Base-by-base conservation (phyloP, 139 green algal genomes). In the Chlorella vulgaris region DNA sequence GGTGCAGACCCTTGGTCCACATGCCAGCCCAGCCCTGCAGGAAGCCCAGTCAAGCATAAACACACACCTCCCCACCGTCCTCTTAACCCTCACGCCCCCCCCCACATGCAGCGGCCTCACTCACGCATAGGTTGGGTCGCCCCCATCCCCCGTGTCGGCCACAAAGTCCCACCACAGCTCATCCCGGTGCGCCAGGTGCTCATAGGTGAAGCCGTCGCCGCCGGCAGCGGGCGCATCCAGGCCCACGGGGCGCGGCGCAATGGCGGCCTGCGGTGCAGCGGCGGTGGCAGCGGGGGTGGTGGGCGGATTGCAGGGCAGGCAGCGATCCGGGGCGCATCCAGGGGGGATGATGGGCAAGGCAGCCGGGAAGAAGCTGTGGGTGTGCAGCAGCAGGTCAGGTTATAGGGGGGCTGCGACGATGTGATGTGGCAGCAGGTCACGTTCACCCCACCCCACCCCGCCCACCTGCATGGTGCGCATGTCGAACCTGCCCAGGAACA, bases 401-500 rank as follows among this genome's bases (percentile, higher is more conserved):
- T n/a, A n/a, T n/a, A n/a, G n/a, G n/a, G n/a, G n/a, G n/a, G n/a
- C n/a, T n/a, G n/a, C n/a, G n/a, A n/a, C n/a, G n/a, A n/a, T n/a
- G n/a, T 58, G 47, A 24, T 58, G 55, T 5, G 18, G n/a, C 28
- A n/a, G 18, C 15, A 24, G 29, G 7, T 29, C n/a, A 4, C 47
- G 28, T 1, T 19, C 2, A 0, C 26, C 1, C 40, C 70, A 3
- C 35, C 35, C 53, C 24, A n/a, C 21, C 26, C 28, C 58, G 3
- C 76, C 21, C 65, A 88, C 93, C 91, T 96, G 90, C 92, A 98
- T 92, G 3, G 91, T 95, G 40, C 94, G 89, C 92, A 94, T 94
- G 89, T 98, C 94, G 73, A 96, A 98, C 62, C 94, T 86, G 2
- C 94, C 94, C 66, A 98, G 81, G 86, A 98, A 98, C 3, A 98